These are phyloP conservation scores for Geosmithia flava DNA, from an alignment of 2,329 filamentous ascomycete species.

Conservation along the genomic window DNA sequence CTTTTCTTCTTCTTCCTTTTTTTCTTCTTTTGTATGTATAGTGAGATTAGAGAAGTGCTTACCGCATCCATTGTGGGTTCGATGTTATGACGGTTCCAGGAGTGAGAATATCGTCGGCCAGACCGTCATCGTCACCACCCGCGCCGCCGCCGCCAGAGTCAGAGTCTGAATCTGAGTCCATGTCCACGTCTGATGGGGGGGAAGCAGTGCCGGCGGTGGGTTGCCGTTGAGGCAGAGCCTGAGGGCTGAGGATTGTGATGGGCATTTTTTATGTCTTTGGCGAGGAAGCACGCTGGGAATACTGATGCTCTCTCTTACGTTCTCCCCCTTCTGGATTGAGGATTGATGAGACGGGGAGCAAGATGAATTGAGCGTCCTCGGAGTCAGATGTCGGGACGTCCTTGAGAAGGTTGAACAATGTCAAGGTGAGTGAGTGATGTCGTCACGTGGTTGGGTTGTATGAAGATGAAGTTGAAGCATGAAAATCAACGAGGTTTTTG, in stretches of 20 bases:
- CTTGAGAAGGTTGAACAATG: no score
- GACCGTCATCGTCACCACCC: constrained; percentile 11
- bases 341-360: no score
- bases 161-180: constrained; percentile 18
- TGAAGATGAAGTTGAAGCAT: no score
- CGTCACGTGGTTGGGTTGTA: no score
- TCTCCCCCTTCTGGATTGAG: no score
- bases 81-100: constrained; percentile 81
- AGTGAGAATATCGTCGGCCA: constrained; percentile 55
- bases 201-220: constrained; percentile 4
- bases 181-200: constrained; percentile 1
- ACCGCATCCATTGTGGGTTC: constrained; percentile 95
- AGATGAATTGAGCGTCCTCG: no score
- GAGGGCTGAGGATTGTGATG: constrained; percentile 33
- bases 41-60: constrained; percentile 8
- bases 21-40: not conserved
- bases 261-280: constrained; percentile 20
- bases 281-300: no score
- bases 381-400: no score
- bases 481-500: no score
- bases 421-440: no score
- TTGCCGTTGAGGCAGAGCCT: constrained; percentile 15
- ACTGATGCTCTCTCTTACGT: no score
- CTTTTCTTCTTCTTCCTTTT: no score
- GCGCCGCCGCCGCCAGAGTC: constrained; percentile 33